A percentile compares a stretch with the other conserved stretches of the same genome.
phyloP scores from a whole-genome alignment of 208 protist genomes.

The Trichomonas vaginalis region DNA sequence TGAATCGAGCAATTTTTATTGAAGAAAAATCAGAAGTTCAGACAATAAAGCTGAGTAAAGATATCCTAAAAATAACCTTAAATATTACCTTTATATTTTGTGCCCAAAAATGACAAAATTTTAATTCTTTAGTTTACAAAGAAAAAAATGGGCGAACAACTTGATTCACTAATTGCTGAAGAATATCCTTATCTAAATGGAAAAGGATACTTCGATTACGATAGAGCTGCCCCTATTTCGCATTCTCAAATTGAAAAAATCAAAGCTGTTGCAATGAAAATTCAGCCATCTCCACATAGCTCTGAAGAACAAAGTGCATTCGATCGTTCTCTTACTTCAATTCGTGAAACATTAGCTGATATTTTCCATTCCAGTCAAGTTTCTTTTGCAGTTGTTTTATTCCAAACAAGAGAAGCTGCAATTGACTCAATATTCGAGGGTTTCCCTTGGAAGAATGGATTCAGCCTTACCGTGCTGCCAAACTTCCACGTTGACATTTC shows the following conservation, averaged over 20 bases:
- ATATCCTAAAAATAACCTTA: too few species aligned
- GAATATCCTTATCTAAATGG: neutral
- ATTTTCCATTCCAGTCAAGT: neutral
- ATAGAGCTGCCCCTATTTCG: neutral
- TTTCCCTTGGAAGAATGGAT: neutral
- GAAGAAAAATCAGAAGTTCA: too few species aligned
- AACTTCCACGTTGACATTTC: neutral
- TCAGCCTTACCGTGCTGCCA: neutral
- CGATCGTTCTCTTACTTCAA: neutral
- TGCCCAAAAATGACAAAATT: neutral
- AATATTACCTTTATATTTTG: too few species aligned
- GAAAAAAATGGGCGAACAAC: neutral
- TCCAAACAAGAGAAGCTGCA: neutral
- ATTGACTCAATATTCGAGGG: neutral
- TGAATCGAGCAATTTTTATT: too few species aligned
- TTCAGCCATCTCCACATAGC: neutral
- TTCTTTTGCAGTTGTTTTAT: neutral
- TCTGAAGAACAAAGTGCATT: constrained; percentile 13
- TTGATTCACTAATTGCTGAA: neutral
- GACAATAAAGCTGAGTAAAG: too few species aligned
- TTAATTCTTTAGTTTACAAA: too few species aligned
- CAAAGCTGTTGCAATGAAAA: neutral
- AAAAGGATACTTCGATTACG: neutral
- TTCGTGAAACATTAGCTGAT: neutral
- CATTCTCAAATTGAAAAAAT: neutral